Base-by-base conservation (phyloP, 768 basidiomycete genomes). In the Rhizopogon vesiculosus region DNA sequence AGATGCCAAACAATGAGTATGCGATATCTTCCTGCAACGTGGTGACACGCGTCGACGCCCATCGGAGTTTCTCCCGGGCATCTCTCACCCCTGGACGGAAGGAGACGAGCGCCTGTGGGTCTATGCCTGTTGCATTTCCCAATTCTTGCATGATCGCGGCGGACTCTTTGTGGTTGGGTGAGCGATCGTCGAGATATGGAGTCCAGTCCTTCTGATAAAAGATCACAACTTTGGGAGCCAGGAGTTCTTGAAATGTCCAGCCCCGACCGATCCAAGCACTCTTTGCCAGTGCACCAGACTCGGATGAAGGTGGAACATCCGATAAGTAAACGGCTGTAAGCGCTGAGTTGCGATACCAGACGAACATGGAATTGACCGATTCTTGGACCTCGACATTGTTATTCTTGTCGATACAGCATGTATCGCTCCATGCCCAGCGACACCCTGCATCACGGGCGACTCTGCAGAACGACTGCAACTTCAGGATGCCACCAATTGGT, bases 361-460 rank as follows among this genome's bases (percentile, higher is more conserved):
- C 55, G 58, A 69, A 69, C 67, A 69, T 69, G 51, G 68, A 66
- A 15, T 59, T 56, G 53, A 69, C 62, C 29, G 68, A 66, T 50
- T 69, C 64, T 54, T 66, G 62, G 44, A 69, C 64, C 18, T 69
- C 68, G 5, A 66, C 54, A 33, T 64, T 69, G 19, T 66, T 69
- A 54, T 48, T 50, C 42, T 65, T 69, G 45, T 69, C 66, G 46
- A 69, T 66, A 43, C 67, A 69, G 8, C 60, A 65, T 0, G 68
- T 67, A 28, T 69, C 68, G 0, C 59, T 59, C 67, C 67, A 69
- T 5, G 62, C 66, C 58, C 63, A 67, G 8, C 57, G 60, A 55
- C 58, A 62, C 13, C 65, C 65, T 7, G 45, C 45, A 48, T 58
- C 58, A 19, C 61, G 57, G 6, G 62, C 64, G 5, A 52, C 45